These are phyloP conservation scores for Nemania sp. DNA, from an alignment of 2,329 filamentous ascomycete genomes.

Conservation along the genomic window DNA sequence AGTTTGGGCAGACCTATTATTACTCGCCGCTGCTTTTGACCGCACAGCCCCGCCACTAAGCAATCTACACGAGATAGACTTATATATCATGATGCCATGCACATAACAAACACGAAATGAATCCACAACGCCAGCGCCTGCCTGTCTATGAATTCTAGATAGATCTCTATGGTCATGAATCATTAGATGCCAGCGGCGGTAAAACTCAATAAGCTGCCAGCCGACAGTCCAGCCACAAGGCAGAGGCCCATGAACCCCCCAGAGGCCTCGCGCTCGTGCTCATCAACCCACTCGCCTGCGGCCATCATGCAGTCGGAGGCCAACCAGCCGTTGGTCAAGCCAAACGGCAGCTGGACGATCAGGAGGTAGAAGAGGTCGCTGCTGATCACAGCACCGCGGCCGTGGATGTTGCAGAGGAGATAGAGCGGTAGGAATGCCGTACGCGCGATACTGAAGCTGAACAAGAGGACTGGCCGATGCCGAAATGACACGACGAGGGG, in stretches of 20 bases:
- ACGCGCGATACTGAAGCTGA: conserved; percentile 68
- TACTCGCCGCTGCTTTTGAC: no score
- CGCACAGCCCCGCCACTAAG: no score
- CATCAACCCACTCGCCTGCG: conserved; percentile 77
- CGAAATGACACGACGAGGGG: conserved; percentile 61
- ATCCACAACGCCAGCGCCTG: conserved; percentile 21
- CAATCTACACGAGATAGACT: not conserved
- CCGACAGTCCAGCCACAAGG: conserved; percentile 80
- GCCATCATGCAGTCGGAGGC: conserved; percentile 92
- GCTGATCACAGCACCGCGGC: conserved; percentile 70
- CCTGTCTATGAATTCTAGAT: conserved; percentile 16
- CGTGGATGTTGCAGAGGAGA: conserved; percentile 84
- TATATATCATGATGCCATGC: not conserved
- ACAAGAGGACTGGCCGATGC: conserved; percentile 67
- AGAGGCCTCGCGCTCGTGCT: conserved; percentile 82
- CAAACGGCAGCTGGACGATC: conserved; percentile 82
- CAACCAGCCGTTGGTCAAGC: conserved; percentile 84
- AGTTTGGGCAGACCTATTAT: no score
- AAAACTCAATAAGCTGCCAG: conserved; percentile 91
- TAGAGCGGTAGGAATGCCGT: conserved; percentile 81
- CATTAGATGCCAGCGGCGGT: conserved; percentile 59
- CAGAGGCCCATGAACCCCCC: conserved; percentile 94
- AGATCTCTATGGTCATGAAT: conserved; percentile 25
- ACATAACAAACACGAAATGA: not conserved
- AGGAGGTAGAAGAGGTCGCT: conserved; percentile 90